Percentiles rank a stretch among this genome's conserved stretches.
These are phyloP conservation scores for Ascodesmis nigricans DNA, from an alignment of 495 filamentous ascomycete species.

Conservation along the genomic window DNA sequence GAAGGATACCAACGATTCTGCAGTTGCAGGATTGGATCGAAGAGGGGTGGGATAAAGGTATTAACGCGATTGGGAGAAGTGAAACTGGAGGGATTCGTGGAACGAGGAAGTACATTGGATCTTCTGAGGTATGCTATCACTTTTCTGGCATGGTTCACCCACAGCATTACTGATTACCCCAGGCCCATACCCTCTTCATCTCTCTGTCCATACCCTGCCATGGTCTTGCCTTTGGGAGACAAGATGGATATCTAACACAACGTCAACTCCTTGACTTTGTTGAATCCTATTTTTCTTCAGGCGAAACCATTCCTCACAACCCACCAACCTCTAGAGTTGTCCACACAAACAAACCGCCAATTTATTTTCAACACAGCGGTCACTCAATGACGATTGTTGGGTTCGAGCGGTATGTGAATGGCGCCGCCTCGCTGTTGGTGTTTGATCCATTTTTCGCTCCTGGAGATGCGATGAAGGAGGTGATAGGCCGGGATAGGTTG, in stretches of 20 bases:
- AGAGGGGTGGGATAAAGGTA: constrained; percentile 67
- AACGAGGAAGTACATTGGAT: constrained; percentile 90
- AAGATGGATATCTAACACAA: no score
- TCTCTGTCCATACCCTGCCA: constrained; percentile 34
- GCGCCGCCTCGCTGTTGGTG: constrained; percentile 49
- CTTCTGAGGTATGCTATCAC: constrained; percentile 47
- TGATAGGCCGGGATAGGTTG: constrained; percentile 29
- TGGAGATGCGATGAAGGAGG: constrained; percentile 34
- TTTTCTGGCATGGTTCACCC: constrained; percentile 1
- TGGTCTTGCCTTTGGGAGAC: constrained; percentile 11
- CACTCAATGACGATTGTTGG: constrained; percentile 89
- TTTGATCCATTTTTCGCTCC: constrained; percentile 79
- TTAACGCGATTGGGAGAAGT: constrained; percentile 45
- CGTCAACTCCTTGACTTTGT: constrained; percentile 40
- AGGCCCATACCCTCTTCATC: constrained; percentile 65
- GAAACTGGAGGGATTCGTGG: constrained; percentile 77
- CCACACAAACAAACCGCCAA: constrained; percentile 48
- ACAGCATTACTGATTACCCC: constrained; percentile 7
- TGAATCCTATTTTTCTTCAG: constrained; percentile 48
- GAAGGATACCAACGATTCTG: constrained; percentile 53
- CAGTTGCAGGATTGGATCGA: constrained; percentile 79
- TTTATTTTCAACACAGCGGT: constrained; percentile 79
- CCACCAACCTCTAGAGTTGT: constrained; percentile 32
- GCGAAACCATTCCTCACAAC: constrained; percentile 17
- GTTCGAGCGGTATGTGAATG: constrained; percentile 45